phyloP scores from a whole-genome alignment of 2,329 filamentous ascomycete species.

The Seiridium cupressi region DNA sequence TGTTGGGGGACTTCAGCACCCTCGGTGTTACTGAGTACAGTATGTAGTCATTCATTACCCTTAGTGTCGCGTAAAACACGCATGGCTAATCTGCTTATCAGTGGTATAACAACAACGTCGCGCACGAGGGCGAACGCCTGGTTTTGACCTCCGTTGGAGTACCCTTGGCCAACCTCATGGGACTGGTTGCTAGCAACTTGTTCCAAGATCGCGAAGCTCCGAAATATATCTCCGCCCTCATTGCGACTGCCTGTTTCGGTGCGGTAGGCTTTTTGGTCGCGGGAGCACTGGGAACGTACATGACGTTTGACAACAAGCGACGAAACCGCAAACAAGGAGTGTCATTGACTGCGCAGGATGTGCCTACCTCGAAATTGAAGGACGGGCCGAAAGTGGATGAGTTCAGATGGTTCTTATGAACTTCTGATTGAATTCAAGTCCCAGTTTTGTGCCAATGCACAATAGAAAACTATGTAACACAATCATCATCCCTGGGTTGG shows the following conservation, averaged over 20 bases:
- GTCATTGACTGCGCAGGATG: constrained; percentile 51
- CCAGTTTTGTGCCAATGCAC: no score
- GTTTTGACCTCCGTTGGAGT: constrained; percentile 71
- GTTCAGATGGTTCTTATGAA: constrained; percentile 56
- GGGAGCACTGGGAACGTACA: constrained; percentile 56
- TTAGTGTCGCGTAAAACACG: no score
- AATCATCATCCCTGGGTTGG: no score
- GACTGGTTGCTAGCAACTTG: constrained; percentile 66
- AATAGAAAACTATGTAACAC: no score
- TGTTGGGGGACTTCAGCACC: constrained; percentile 76
- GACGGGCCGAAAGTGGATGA: constrained; percentile 52
- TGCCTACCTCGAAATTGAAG: constrained; percentile 54
- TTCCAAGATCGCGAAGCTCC: constrained; percentile 63
- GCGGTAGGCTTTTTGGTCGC: constrained; percentile 56
- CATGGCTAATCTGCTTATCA: constrained; percentile 1
- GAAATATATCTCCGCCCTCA: constrained; percentile 64
- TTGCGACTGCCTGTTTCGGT: constrained; percentile 64
- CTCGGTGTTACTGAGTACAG: constrained; percentile 58
- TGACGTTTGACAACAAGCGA: constrained; percentile 63
- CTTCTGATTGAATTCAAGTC: no score
- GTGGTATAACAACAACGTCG: constrained; percentile 83
- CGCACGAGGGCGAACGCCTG: constrained; percentile 70
- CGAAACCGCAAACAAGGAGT: constrained; percentile 56
- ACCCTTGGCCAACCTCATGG: constrained; percentile 75
- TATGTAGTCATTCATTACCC: constrained; percentile 13